Conservation (phyloP, 2,329 filamentous ascomycete species). For the Aspergillus costaricaensis region DNA sequence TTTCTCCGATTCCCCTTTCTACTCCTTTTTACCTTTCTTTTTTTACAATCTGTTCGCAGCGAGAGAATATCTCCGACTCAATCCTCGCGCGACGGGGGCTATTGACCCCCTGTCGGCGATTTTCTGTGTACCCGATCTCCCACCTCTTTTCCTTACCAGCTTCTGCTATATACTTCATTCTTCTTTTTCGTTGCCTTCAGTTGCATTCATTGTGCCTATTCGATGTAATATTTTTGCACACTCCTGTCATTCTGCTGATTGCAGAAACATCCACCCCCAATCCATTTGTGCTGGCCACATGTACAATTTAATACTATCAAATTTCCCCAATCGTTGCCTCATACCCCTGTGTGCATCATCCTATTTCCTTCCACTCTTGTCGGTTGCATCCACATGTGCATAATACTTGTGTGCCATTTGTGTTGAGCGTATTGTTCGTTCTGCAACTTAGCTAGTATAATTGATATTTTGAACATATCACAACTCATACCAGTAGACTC, state of each 20-base stretch:
- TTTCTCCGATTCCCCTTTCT: constrained; percentile 21
- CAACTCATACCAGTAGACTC: too few species aligned
- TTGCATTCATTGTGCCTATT: constrained; percentile 29
- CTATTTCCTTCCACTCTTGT: constrained; percentile 29
- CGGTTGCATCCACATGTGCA: constrained; percentile 19
- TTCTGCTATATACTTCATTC: constrained; percentile 22
- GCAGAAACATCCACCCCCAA: constrained; percentile 16
- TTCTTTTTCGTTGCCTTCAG: constrained; percentile 9
- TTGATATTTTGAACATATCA: constrained; percentile 6
- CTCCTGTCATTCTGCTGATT: constrained; percentile 18
- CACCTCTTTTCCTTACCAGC: constrained; percentile 21
- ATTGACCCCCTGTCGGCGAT: background rate
- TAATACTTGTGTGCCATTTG: constrained; percentile 20
- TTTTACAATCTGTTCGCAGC: constrained; percentile 31
- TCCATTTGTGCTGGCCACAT: constrained; percentile 45
- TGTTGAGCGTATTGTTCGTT: constrained; percentile 19
- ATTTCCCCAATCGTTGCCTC: constrained; percentile 32
- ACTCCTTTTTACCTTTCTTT: constrained; percentile 42
- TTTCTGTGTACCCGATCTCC: constrained; percentile 26
- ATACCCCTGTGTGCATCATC: constrained; percentile 37
- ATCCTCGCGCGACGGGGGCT: background rate
- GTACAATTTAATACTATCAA: constrained; percentile 40
- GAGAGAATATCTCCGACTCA: constrained; percentile 1
- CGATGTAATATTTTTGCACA: constrained; percentile 37
- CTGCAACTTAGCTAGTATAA: constrained; percentile 23